phyloP scores from a whole-genome alignment of 345 rosid genomes.

The Murraya koenigii region DNA sequence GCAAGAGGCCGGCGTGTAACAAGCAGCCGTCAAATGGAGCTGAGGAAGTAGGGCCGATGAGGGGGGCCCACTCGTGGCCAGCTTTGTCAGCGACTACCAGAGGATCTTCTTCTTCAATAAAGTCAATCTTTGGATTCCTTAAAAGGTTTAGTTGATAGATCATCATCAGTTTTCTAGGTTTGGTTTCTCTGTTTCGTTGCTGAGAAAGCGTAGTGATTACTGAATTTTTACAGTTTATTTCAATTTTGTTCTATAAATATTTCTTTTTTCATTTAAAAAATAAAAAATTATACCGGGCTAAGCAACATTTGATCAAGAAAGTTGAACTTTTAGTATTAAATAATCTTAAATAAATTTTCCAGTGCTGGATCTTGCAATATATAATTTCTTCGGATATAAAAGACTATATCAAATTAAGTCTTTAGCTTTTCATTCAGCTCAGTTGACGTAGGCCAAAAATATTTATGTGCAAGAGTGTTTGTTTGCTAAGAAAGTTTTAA shows the following conservation, averaged over 20 bases:
- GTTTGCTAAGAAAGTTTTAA: neutral
- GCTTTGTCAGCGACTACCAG: conserved; percentile 58
- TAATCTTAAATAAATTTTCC: neutral
- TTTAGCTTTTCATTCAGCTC: neutral
- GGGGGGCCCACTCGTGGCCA: conserved; percentile 71
- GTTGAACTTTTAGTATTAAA: neutral
- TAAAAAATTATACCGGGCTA: neutral
- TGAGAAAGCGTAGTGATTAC: neutral
- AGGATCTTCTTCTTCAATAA: conserved; percentile 30
- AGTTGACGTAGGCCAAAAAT: neutral
- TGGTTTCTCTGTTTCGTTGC: conserved; percentile 13
- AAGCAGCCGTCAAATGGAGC: conserved; percentile 65
- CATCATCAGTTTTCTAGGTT: conserved; percentile 45
- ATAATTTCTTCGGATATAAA: neutral
- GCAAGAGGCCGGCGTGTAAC: conserved; percentile 71
- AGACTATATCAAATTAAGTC: neutral
- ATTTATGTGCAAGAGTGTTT: neutral
- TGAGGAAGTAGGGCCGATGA: conserved; percentile 48
- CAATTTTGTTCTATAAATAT: neutral
- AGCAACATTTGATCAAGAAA: neutral
- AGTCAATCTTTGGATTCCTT: conserved; percentile 38
- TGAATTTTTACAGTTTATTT: neutral
- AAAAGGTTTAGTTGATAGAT: conserved; percentile 44
- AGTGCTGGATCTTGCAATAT: neutral
- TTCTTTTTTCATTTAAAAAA: neutral